phyloP scores from a whole-genome alignment of 768 basidiomycete genomes.

The Pulveroboletus sp. region DNA sequence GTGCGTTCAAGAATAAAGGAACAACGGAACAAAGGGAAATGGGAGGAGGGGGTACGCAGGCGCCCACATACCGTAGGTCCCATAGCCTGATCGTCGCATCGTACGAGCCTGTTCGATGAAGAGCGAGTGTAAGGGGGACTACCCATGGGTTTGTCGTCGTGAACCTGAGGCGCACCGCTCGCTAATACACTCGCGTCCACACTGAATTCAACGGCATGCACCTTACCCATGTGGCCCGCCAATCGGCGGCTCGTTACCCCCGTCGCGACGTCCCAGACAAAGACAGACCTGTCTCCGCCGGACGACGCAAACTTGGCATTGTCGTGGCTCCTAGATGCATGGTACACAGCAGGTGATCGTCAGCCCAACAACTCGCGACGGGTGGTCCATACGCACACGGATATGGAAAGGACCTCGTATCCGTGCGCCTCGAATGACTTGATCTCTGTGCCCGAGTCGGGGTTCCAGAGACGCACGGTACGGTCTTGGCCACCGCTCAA shows the following conservation, averaged over 20 bases:
- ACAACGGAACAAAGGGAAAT: neutral
- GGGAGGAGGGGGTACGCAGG: no score
- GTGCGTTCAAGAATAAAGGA: neutral
- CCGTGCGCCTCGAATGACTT: conserved; percentile 89
- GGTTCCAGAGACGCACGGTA: conserved; percentile 88
- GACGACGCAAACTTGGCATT: conserved; percentile 92
- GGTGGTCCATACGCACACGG: conserved; percentile 58
- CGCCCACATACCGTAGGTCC: conserved; percentile 70
- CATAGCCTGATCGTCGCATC: conserved; percentile 88
- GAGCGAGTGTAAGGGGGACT: neutral
- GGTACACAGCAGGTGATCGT: neutral
- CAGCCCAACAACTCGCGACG: neutral
- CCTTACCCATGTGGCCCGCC: conserved; percentile 85
- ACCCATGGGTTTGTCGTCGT: neutral
- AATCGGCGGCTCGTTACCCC: conserved; percentile 80
- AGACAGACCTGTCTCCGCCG: conserved; percentile 90
- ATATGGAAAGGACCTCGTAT: conserved; percentile 88
- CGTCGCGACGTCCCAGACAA: conserved; percentile 92
- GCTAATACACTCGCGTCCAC: conserved; percentile 81
- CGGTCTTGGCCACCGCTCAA: conserved; percentile 94
- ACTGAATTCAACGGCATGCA: conserved; percentile 88
- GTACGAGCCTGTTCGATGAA: conserved; percentile 62
- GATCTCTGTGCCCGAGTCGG: conserved; percentile 79
- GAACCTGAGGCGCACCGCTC: conserved; percentile 51
- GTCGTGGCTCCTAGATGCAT: conserved; percentile 65